phyloP scores from a whole-genome alignment of 1,284 basidiomycete genomes.

The Cutaneotrichosporon curvatum region DNA sequence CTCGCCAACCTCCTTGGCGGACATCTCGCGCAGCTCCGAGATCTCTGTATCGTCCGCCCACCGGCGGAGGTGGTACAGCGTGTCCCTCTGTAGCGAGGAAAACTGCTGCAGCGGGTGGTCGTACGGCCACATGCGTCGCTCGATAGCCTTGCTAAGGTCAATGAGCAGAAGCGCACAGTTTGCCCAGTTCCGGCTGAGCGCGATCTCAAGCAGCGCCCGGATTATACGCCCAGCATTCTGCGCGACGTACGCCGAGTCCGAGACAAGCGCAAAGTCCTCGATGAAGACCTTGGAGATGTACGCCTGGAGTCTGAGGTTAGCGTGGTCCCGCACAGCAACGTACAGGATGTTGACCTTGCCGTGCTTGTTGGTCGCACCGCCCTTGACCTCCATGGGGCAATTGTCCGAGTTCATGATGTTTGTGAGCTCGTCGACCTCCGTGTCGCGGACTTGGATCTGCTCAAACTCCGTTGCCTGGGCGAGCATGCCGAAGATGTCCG shows the following conservation, averaged over 20 bases:
- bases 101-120: conserved; percentile 86
- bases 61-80: conserved; percentile 68
- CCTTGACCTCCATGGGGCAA: conserved; percentile 63
- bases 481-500: conserved; percentile 80
- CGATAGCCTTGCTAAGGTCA: conserved; percentile 87
- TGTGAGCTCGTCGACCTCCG: conserved; percentile 78
- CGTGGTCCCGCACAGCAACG: conserved; percentile 2
- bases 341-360: conserved; percentile 90
- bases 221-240: conserved; percentile 91
- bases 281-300: conserved; percentile 74
- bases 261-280: conserved; percentile 95
- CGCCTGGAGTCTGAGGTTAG: conserved; percentile 58
- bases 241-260: conserved; percentile 86
- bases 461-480: conserved; percentile 92
- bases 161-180: conserved; percentile 72
- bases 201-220: conserved; percentile 88
- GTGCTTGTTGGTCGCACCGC: conserved; percentile 65
- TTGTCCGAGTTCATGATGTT: conserved; percentile 61
- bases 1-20: conserved; percentile 62
- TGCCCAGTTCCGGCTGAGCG: conserved; percentile 86
- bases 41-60: conserved; percentile 82
- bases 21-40: conserved; percentile 66
- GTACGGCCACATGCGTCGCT: conserved; percentile 91
- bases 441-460: conserved; percentile 89
- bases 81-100: conserved; percentile 62